Evolutionary conservation across 768 basidiomycete genomes (phyloP), one percentile per base, ranked within the genome.

Genomic region (Russula compacta): DNA sequence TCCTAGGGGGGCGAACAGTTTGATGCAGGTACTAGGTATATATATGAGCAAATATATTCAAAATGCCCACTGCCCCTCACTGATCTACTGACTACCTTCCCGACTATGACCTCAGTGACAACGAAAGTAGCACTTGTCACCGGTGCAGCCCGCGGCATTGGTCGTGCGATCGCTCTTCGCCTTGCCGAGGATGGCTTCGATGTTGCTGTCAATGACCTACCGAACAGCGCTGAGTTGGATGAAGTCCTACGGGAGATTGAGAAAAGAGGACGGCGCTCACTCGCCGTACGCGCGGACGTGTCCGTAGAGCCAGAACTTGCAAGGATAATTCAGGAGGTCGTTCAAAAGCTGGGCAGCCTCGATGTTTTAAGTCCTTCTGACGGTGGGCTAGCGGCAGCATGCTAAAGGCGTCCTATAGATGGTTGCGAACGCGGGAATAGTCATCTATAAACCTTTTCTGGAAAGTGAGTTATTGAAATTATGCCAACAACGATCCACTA

Each of bases 141-240:
- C 1, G 67, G 67, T 21, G 67, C 65, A 17, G 67, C 67, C 33
- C 63, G 65, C 32, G 67, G 65, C 10, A 64, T 68, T 21, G 67
- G 67, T 19, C 61, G 59, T 38, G 67, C 55, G 5, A 63, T 68
- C 35, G 67, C 67, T 8, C 66, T 68, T 40, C 61, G 64, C 21
- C 65, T 68, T 29, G 67, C 67, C n/a, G 21, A 44, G 8, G 67
- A 68, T 52, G 67, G 67, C 15, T 51, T 64, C 8, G 59, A 66
- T 33, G 57, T 68, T 4, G 60, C 62, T 2, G 56, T 68, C 39
- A 68, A 60, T 14, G 67, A 68, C 59, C 38, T 59, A 12, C 21
- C 61, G 29, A 29, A 47, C 54, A 50, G 12, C 12, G 35, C 44
- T 11, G 51, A 43, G 12, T 33, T 64, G 39, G 53, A 52, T 10